Evolutionary conservation across 768 basidiomycete genomes (phyloP), one percentile per base, ranked within the genome.

Genomic region (Postia placenta): DNA sequence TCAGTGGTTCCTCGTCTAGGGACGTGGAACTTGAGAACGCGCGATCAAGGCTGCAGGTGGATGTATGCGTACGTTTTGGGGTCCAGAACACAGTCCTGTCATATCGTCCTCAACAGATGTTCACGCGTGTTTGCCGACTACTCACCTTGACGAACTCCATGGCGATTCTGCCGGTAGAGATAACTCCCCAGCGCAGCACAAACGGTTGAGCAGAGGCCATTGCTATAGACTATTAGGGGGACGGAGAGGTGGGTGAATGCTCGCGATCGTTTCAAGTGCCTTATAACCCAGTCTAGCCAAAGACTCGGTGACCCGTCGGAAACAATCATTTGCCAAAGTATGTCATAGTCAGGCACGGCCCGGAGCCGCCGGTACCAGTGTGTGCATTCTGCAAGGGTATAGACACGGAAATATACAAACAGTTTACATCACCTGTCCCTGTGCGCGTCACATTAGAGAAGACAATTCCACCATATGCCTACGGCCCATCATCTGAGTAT

Each of bases 141-240:
- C 67, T 49, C 50, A 86, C 89, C 72, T 78, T 79, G 11, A 81
- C 76, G 62, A 92, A 93, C 11, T 62, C 64, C 25, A 69, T 69
- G 7, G 89, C 81, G 50, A 92, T 93, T 17, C 63, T 60, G 25
- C 88, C 89, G 1, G 90, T 91, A 11, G 89, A 87, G 53, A 95
- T 85, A 55, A 93, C 87, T 15, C 92, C 91, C 92, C 91, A 92
- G 48, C 79, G 79, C 47, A 91, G 64, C 15, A 69, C 69, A 41
- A 72, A 67, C 1, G 72, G 69, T 53, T 67, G 65, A 47, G 43
- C 43, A 25, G 60, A 38, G 19, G 46, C 46, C 46, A 47, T 47
- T 19, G 33, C 23, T 37, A 28, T 39, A 47, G 6, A 36, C 30
- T 45, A 4, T 19, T 19, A 20, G 23, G 17, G 3, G 25, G 3